phyloP scores from a whole-genome alignment of 768 basidiomycete species.

The Panaeolus cyanescens region DNA sequence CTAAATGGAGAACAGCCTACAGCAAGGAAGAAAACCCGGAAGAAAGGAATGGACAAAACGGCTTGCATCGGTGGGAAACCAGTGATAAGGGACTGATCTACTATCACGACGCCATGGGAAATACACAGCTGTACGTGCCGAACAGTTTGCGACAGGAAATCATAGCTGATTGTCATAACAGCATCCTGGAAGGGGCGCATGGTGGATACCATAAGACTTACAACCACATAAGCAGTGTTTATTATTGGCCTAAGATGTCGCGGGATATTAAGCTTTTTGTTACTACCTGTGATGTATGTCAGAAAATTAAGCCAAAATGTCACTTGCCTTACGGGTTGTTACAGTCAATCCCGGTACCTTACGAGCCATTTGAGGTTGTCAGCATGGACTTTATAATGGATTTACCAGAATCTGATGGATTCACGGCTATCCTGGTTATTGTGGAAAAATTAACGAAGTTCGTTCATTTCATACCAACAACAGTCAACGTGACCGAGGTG shows the following conservation, averaged over 20 bases:
- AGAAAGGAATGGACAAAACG: no score
- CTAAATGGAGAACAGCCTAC: no score
- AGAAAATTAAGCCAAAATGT: conserved; percentile 23
- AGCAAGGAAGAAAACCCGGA: no score
- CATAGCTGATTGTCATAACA: conserved; percentile 25
- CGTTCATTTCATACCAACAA: conserved; percentile 39
- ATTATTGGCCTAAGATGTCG: conserved; percentile 35
- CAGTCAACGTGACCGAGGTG: conserved; percentile 20
- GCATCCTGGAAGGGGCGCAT: no score
- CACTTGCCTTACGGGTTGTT: conserved; percentile 33
- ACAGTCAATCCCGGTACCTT: conserved; percentile 31
- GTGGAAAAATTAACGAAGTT: conserved; percentile 40
- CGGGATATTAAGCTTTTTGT: conserved; percentile 19
- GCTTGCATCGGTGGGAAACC: no score
- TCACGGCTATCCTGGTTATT: conserved; percentile 31
- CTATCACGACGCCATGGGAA: conserved; percentile 25
- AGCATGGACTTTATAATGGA: conserved; percentile 36
- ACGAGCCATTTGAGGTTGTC: conserved; percentile 29
- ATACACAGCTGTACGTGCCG: conserved; percentile 29
- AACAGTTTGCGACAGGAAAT: conserved; percentile 9
- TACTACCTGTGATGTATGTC: conserved; percentile 25
- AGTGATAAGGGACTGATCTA: conserved; percentile 19
- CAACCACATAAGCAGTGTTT: conserved; percentile 19
- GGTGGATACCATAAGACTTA: conserved; percentile 26
- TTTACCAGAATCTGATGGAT: conserved; percentile 30